phyloP scores from a whole-genome alignment of 352 stramenopile genomes.

The Pythium sp. region DNA sequence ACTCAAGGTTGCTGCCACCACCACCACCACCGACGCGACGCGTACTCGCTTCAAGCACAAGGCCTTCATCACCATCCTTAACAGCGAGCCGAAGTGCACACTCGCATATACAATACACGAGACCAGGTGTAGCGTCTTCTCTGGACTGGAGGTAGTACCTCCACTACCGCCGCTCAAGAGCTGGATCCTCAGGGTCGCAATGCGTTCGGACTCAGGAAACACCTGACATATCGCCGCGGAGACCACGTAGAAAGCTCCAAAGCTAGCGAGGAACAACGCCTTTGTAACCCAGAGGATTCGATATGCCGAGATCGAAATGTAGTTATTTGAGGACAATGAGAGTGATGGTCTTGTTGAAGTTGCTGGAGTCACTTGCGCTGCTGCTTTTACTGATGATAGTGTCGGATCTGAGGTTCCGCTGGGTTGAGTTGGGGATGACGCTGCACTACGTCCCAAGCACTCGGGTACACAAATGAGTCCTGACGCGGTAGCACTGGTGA shows the following conservation, averaged over 20 bases:
- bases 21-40: neutral
- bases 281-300: neutral
- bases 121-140: neutral
- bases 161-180: neutral
- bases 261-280: neutral
- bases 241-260: slow-evolving; percentile 2
- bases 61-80: neutral
- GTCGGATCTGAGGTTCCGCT: neutral
- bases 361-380: neutral
- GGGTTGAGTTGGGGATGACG: neutral
- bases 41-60: neutral
- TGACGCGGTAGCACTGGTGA: neutral
- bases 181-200: neutral
- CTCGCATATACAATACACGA: slow-evolving; percentile 3
- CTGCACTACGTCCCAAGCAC: too few relatives aligned
- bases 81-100: neutral
- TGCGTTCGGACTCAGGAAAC: neutral
- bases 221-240: neutral
- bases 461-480: slow-evolving; percentile 15
- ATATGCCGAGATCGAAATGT: neutral
- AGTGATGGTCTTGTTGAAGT: neutral
- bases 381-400: neutral
- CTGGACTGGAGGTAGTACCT: neutral
- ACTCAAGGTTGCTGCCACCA: neutral
- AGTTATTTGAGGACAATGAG: neutral